These are phyloP conservation scores for Polygonum aviculare DNA, from an alignment of 148 eudicot genomes.

Conservation along the genomic window DNA sequence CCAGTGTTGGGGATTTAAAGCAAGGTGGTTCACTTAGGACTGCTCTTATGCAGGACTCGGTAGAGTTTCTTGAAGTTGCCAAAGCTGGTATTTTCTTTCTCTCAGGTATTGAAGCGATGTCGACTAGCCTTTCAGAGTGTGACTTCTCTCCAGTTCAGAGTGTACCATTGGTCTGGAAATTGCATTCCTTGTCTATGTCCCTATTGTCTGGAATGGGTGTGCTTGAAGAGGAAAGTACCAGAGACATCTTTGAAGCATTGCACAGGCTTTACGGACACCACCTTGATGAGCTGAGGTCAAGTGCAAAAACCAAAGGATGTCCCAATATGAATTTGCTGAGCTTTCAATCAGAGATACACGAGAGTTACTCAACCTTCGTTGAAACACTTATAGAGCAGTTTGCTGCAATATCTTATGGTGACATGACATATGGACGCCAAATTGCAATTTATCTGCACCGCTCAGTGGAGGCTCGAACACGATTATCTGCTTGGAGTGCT, in stretches of 20 bases:
- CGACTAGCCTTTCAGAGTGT: slow-evolving; percentile 28
- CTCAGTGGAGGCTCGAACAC: slow-evolving; percentile 48
- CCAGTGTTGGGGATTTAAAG: slow-evolving; percentile 25
- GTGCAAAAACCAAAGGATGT: slow-evolving; percentile 16
- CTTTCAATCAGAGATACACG: slow-evolving; percentile 69
- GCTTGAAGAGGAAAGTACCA: slow-evolving; percentile 71
- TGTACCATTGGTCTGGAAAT: slow-evolving; percentile 71
- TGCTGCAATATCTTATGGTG: slow-evolving; percentile 85
- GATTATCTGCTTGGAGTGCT: slow-evolving; percentile 74
- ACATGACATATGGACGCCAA: slow-evolving; percentile 62
- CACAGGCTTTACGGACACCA: slow-evolving; percentile 61
- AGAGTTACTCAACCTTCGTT: slow-evolving; percentile 63
- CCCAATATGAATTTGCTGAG: slow-evolving; percentile 25
- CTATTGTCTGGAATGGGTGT: slow-evolving; percentile 63
- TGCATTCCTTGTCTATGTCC: slow-evolving; percentile 71
- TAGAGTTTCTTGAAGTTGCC: slow-evolving; percentile 47
- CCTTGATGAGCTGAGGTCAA: slow-evolving; percentile 37
- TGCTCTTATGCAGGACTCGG: slow-evolving; percentile 9
- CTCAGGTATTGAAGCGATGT: slow-evolving; percentile 73
- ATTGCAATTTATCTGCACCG: slow-evolving; percentile 68
- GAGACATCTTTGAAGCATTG: slow-evolving; percentile 53
- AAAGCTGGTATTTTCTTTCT: slow-evolving; percentile 79
- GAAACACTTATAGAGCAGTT: slow-evolving; percentile 84
- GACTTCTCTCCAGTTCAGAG: slow-evolving; percentile 28
- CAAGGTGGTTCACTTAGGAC: slow-evolving; percentile 18